Percentiles rank a stretch among this genome's conserved stretches.
These are phyloP conservation scores for Garcileccinum viscosum DNA, from an alignment of 1,284 basidiomycete species.

Conservation along the genomic window DNA sequence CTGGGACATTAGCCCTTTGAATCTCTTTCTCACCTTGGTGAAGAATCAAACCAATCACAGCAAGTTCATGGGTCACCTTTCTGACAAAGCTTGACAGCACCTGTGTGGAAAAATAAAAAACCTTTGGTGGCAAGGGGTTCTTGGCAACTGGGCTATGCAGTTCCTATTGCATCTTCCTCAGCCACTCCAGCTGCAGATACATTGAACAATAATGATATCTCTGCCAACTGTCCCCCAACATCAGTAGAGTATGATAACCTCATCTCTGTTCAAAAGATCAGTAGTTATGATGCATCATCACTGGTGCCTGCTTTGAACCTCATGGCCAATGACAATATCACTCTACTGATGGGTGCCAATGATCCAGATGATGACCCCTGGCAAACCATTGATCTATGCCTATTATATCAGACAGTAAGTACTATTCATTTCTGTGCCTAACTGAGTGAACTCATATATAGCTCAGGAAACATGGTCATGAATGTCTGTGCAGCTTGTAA, in stretches of 20 bases:
- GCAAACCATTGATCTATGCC: conserved; percentile 9
- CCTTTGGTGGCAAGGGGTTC: not conserved
- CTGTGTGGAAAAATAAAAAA: not conserved
- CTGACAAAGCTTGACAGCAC: not conserved
- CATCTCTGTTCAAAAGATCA: not conserved
- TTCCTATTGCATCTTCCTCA: not conserved
- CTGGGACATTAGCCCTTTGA: not conserved
- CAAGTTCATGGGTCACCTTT: not conserved
- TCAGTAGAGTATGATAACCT: not conserved
- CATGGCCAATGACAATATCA: conserved; percentile 1
- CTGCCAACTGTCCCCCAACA: not conserved
- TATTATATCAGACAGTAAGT: conserved; percentile 6
- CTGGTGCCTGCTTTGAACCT: not conserved
- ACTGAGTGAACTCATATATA: not conserved
- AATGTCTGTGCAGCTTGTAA: not conserved
- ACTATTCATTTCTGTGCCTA: not conserved
- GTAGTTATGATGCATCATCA: not conserved
- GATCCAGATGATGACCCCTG: not conserved
- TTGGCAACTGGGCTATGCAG: conserved; percentile 11
- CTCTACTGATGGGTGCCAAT: conserved; percentile 8
- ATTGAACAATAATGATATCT: not conserved
- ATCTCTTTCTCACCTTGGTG: not conserved
- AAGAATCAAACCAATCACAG: not conserved
- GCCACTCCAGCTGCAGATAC: not conserved
- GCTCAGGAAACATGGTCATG: not conserved